Base-by-base conservation (phyloP, 2,329 filamentous ascomycete genomes). In the Calonectria leucothoes region DNA sequence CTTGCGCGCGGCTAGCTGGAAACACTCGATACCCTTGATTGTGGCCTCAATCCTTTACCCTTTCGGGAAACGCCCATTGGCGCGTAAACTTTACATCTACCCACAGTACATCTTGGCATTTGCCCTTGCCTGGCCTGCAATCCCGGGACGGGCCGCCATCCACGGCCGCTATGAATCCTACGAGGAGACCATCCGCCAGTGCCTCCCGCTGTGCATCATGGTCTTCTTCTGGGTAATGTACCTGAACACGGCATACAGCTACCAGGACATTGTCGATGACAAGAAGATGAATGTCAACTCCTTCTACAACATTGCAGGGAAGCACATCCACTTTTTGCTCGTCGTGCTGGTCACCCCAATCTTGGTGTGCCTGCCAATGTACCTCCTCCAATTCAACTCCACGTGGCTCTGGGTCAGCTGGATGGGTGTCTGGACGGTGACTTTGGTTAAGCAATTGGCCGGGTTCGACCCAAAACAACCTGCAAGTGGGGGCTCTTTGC, bases 201-300 rank as follows among this genome's bases (percentile, higher is more conserved):
- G 76, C 48, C 67, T 78, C 15, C 76, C 78, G 5, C 71, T 80
- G 10, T 79, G 77, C 45, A 80, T 74, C 52, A 79, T 77, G 69
- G 74, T 75, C 7, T 80, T 78, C 75, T 71, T 81, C 69, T 82
- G 78, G 79, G 79, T 80, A 59, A 77, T 79, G 23, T 80, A 78
- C 70, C 67, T 80, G 14, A 78, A 76, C 27, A 80, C 78, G 4
- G 78, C 78, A 0, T 79, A 80, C 51, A 80, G 78, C 65, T 79
- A 80, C 23, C 78, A 79, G 42, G 78, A 80, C 33, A 64, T 77
- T 5, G 70, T 76, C 12, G 78, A 80, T 31, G 78, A 80, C n/a
- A 74, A 66, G 11, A 79, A 80, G 39, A 71, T 78, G 52, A 73
- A 74, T 17, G 73, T 79, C 25, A 77, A 77, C 51, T 80, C 78